phyloP scores from a whole-genome alignment of 2,329 filamentous ascomycete genomes.

The Sporothrix variecibatus region DNA sequence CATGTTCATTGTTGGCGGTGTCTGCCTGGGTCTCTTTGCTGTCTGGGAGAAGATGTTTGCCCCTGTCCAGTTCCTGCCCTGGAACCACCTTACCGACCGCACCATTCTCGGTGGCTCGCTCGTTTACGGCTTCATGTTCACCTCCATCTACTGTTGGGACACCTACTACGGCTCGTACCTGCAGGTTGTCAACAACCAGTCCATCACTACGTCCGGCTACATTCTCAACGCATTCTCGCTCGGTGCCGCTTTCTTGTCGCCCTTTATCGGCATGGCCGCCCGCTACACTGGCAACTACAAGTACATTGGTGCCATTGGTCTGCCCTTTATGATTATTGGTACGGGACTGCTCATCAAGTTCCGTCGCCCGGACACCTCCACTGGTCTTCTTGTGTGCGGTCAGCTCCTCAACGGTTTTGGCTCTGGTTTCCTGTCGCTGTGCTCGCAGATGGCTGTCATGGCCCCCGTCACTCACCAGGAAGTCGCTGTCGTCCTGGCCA shows the following conservation, averaged over 20 bases:
- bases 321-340: conserved; percentile 56
- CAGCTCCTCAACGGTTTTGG: conserved; percentile 57
- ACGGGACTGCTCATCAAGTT: conserved; percentile 58
- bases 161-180: conserved; percentile 31
- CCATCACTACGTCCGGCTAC: conserved; percentile 28
- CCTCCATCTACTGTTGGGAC: conserved; percentile 34
- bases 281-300: conserved; percentile 54
- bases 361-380: conserved; percentile 50
- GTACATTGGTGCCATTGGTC: conserved; percentile 44
- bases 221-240: conserved; percentile 26
- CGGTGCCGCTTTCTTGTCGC: conserved; percentile 44
- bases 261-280: conserved; percentile 49
- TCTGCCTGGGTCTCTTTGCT: conserved; percentile 43
- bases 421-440: conserved; percentile 59
- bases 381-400: conserved; percentile 57
- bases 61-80: conserved; percentile 44
- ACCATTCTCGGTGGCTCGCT: conserved; percentile 43
- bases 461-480: conserved; percentile 58
- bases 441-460: conserved; percentile 60
- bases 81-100: conserved; percentile 47
- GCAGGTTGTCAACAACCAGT: conserved; percentile 31
- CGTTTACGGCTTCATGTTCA: conserved; percentile 26
- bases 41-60: conserved; percentile 44
- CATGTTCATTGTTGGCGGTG: conserved; percentile 43
- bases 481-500: conserved; percentile 57